A percentile compares a stretch with the other conserved stretches of the same genome.
Evolutionary conservation across 2,329 filamentous ascomycete genomes (phyloP).

Genomic region (Botryotinia narcissicola): DNA sequence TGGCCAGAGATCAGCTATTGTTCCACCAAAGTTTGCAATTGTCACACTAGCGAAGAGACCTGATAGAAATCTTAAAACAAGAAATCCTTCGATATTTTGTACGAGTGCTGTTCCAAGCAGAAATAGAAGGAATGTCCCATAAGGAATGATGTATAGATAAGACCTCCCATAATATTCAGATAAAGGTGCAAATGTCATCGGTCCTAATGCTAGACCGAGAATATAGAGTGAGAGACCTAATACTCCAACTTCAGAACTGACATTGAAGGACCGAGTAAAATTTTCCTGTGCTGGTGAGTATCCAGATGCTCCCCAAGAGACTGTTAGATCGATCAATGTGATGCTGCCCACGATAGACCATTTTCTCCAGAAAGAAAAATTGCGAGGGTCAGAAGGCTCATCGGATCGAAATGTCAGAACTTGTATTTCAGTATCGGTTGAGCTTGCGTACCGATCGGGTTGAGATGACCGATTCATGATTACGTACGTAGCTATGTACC

Average conservation of each 20-base stretch:
- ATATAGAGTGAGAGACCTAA: slow-evolving; percentile 48
- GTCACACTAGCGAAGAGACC: slow-evolving; percentile 46
- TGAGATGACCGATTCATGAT: not conserved
- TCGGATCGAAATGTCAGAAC: slow-evolving; percentile 8
- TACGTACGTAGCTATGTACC: too few species aligned
- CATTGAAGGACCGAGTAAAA: slow-evolving; percentile 44
- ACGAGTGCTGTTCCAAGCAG: slow-evolving; percentile 46
- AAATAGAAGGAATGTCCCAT: slow-evolving; percentile 49
- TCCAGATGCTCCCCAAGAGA: slow-evolving; percentile 47
- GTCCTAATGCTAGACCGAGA: slow-evolving; percentile 44
- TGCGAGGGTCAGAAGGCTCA: slow-evolving; percentile 35
- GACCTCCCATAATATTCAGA: slow-evolving; percentile 45
- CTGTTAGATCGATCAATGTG: slow-evolving; percentile 38
- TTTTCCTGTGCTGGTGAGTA: slow-evolving; percentile 46
- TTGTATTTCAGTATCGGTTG: slow-evolving; percentile 2
- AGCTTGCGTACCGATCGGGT: not conserved
- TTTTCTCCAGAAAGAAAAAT: slow-evolving; percentile 40
- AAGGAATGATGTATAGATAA: slow-evolving; percentile 47
- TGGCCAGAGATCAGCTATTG: slow-evolving; percentile 29
- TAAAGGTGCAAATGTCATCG: slow-evolving; percentile 40
- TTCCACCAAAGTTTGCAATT: slow-evolving; percentile 43
- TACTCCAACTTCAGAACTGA: slow-evolving; percentile 43
- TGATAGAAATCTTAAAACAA: slow-evolving; percentile 45
- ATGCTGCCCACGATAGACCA: slow-evolving; percentile 39
- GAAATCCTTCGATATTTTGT: slow-evolving; percentile 43